Conservation (phyloP, 2,329 filamentous ascomycete genomes). For the Diaporthe aspalathi region DNA sequence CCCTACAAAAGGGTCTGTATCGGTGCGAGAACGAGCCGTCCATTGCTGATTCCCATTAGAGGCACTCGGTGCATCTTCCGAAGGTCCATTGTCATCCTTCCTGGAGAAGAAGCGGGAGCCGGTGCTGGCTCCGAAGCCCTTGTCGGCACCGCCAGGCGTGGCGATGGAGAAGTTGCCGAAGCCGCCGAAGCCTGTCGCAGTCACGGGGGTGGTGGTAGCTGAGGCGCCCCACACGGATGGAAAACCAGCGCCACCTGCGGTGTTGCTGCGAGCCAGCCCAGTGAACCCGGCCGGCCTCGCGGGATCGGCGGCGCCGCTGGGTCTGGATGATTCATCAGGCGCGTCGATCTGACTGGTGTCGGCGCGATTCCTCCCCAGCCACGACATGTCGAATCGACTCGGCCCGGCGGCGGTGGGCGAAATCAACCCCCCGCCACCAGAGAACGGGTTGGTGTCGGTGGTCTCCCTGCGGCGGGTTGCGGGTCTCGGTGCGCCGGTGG, state of each 20-base stretch:
- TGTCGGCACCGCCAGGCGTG: conserved; percentile 72
- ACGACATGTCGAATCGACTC: conserved; percentile 72
- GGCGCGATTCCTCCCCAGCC: conserved; percentile 64
- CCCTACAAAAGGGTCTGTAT: conserved; percentile 80
- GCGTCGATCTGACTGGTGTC: conserved; percentile 68
- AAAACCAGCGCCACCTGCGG: conserved; percentile 59
- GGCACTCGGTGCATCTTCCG: conserved; percentile 69
- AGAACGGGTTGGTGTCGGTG: conserved; percentile 73
- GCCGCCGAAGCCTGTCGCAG: conserved; percentile 79
- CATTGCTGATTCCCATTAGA: conserved; percentile 60
- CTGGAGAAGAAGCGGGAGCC: conserved; percentile 65
- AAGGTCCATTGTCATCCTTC: conserved; percentile 70
- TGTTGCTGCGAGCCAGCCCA: conserved; percentile 65
- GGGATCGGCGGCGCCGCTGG: conserved; percentile 46
- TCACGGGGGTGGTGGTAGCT: conserved; percentile 68
- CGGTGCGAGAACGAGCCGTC: conserved; percentile 72
- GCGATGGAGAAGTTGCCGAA: conserved; percentile 91
- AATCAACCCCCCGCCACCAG: conserved; percentile 58
- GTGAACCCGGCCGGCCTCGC: conserved; percentile 55
- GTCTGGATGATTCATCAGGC: conserved; percentile 58
- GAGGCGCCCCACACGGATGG: conserved; percentile 59
- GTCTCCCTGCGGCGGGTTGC: conserved; percentile 86
- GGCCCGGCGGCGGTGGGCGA: conserved; percentile 67
- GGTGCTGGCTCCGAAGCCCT: conserved; percentile 77
- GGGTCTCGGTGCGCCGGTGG: conserved; percentile 77